phyloP scores from a whole-genome alignment of 208 protist species.

The Lotmaria passim region DNA sequence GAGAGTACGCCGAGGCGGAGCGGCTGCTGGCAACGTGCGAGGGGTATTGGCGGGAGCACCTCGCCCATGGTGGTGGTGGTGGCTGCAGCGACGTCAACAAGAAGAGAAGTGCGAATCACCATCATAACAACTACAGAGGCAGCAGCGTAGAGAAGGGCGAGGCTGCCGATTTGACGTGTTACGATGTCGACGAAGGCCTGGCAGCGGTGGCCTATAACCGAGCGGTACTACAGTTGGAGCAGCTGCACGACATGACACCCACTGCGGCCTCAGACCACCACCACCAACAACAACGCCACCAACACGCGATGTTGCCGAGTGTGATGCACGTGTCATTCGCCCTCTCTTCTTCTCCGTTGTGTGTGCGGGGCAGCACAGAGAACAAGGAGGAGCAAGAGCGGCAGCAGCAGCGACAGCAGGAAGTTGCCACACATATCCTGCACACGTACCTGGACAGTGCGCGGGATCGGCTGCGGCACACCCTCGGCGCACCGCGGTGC shows the following conservation, averaged over 20 bases:
- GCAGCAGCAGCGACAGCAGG: neutral
- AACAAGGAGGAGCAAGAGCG: too few relatives aligned
- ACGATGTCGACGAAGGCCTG: constrained; percentile 24
- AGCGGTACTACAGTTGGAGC: constrained; percentile 54
- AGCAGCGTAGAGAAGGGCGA: too few relatives aligned
- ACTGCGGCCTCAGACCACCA: neutral
- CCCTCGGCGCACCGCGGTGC: constrained; percentile 36
- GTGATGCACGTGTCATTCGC: neutral
- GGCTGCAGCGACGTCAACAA: neutral
- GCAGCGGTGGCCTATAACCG: constrained; percentile 54
- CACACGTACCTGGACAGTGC: constrained; percentile 36
- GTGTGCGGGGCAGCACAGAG: neutral
- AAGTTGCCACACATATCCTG: constrained; percentile 5
- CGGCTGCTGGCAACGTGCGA: constrained; percentile 57
- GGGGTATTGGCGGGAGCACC: constrained; percentile 59
- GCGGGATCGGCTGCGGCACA: constrained; percentile 36
- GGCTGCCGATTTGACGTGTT: too few relatives aligned
- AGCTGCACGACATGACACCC: neutral
- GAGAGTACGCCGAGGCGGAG: constrained; percentile 57
- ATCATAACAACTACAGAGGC: too few relatives aligned
- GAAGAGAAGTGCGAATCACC: too few relatives aligned
- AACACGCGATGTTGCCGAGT: neutral
- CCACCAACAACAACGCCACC: too few relatives aligned
- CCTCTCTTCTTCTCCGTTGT: neutral
- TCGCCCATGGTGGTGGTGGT: constrained; percentile 2